These are phyloP conservation scores for Infundibulicybe gibba DNA, from an alignment of 768 basidiomycete genomes.

Conservation along the genomic window DNA sequence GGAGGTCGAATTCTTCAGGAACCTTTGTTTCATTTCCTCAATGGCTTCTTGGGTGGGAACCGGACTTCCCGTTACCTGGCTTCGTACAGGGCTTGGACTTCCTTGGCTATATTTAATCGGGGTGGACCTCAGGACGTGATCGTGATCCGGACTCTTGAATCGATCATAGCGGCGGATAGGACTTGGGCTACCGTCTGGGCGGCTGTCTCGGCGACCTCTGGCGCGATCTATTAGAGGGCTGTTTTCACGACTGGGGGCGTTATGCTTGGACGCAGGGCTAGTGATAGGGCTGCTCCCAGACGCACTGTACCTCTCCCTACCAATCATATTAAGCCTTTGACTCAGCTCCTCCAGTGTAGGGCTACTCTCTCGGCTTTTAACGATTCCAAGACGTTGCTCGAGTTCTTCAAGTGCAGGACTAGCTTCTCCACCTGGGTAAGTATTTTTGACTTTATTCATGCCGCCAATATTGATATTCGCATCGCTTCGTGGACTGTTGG, in stretches of 20 bases:
- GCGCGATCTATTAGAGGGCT: constrained; percentile 24
- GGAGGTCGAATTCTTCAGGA: constrained; percentile 29
- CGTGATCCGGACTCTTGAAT: constrained; percentile 17
- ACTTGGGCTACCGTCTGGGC: constrained; percentile 12
- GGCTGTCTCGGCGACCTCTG: constrained; percentile 7
- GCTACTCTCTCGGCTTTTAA: constrained; percentile 49
- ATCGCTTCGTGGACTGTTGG: constrained; percentile 23
- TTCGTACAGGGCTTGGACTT: constrained; percentile 19
- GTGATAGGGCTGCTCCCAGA: constrained; percentile 7
- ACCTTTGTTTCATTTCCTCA: constrained; percentile 62
- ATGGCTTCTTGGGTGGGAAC: constrained; percentile 45
- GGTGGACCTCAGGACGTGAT: constrained; percentile 6
- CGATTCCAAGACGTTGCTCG: constrained; percentile 56
- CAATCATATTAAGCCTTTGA: constrained; percentile 36
- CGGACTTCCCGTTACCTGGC: constrained; percentile 23
- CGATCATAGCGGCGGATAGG: constrained; percentile 17
- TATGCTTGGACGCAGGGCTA: constrained; percentile 18
- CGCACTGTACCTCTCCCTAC: constrained; percentile 25
- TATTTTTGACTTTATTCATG: constrained; percentile 28
- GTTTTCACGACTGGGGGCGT: constrained; percentile 16
- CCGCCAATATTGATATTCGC: constrained; percentile 42
- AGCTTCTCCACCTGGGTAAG: constrained; percentile 39
- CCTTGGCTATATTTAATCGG: constrained; percentile 12
- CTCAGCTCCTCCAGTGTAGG: constrained; percentile 50
- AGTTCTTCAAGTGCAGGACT: constrained; percentile 65